phyloP scores from a whole-genome alignment of 2,329 filamentous ascomycete genomes.

The Neofusicoccum cordaticola region DNA sequence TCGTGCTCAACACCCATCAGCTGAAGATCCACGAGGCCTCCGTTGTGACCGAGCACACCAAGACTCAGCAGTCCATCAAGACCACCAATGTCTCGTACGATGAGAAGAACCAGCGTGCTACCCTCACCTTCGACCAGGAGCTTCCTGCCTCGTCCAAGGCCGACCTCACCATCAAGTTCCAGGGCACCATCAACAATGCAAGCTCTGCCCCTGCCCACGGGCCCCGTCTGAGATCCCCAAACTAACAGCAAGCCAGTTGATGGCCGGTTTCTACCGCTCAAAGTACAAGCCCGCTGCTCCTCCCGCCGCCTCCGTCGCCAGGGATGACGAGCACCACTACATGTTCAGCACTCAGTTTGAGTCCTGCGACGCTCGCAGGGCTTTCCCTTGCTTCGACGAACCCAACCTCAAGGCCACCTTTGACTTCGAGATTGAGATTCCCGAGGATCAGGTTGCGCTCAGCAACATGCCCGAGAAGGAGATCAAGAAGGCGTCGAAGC shows the following conservation, averaged over 20 bases:
- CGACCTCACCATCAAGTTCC: constrained; percentile 67
- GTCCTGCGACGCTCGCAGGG: constrained; percentile 87
- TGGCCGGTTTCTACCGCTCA: constrained; percentile 91
- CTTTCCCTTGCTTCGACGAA: constrained; percentile 97
- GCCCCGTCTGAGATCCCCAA: background rate
- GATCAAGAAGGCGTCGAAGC: constrained; percentile 59
- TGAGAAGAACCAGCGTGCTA: constrained; percentile 77
- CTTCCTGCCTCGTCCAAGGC: constrained; percentile 67
- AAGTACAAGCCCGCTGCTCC: constrained; percentile 82
- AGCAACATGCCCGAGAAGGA: constrained; percentile 94
- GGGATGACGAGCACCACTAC: constrained; percentile 62
- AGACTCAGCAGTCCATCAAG: constrained; percentile 56
- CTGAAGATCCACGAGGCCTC: constrained; percentile 71
- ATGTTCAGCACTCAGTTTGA: constrained; percentile 96
- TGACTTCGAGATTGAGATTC: constrained; percentile 88
- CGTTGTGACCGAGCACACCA: constrained; percentile 57
- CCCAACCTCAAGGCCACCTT: constrained; percentile 91
- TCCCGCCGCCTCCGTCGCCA: constrained; percentile 73
- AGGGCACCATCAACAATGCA: constrained; percentile 79
- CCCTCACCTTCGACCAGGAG: constrained; percentile 71
- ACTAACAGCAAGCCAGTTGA: constrained; percentile 39
- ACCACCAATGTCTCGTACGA: constrained; percentile 74
- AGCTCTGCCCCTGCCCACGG: constrained; percentile 5
- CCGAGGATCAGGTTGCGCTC: constrained; percentile 80
- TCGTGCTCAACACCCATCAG: constrained; percentile 82